phyloP scores from a whole-genome alignment of 306 rosid species.

The Vigna mungo region DNA sequence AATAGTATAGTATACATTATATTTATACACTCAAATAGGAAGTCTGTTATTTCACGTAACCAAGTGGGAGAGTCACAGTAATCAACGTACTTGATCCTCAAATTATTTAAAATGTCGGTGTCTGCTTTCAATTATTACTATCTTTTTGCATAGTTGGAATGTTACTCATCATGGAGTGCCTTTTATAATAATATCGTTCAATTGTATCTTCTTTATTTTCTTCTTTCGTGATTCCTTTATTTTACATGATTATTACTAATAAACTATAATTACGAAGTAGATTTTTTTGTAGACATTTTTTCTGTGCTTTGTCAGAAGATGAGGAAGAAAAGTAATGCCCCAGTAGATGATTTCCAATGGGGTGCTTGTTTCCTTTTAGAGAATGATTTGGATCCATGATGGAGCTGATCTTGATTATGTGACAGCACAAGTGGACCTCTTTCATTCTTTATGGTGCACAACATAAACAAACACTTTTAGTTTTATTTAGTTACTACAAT shows the following conservation, averaged over 20 bases:
- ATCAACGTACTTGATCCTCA: constrained; percentile 18
- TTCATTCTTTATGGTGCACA: not conserved
- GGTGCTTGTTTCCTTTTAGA: constrained; percentile 7
- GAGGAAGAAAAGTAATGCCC: constrained; percentile 28
- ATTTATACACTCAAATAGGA: not conserved
- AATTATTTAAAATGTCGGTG: constrained; percentile 37
- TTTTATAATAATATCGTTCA: constrained; percentile 41
- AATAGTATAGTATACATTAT: not conserved
- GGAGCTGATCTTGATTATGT: not conserved
- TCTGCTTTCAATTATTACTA: constrained; percentile 52
- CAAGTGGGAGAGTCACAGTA: constrained; percentile 38
- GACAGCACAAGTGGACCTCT: not conserved
- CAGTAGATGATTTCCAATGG: not conserved
- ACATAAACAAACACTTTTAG: too few relatives aligned
- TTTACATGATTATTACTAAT: constrained; percentile 13
- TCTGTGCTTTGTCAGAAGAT: constrained; percentile 5
- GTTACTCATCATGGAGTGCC: constrained; percentile 53
- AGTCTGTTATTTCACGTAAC: constrained; percentile 41
- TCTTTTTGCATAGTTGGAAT: constrained; percentile 55
- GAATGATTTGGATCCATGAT: constrained; percentile 15
- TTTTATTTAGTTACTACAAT: too few relatives aligned
- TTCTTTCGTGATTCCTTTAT: not conserved
- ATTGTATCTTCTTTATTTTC: constrained; percentile 3
- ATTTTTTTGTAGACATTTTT: constrained; percentile 24
- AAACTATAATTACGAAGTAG: not conserved